Conservation (phyloP, 352 stramenopile species). For the Peronospora belbahrii region DNA sequence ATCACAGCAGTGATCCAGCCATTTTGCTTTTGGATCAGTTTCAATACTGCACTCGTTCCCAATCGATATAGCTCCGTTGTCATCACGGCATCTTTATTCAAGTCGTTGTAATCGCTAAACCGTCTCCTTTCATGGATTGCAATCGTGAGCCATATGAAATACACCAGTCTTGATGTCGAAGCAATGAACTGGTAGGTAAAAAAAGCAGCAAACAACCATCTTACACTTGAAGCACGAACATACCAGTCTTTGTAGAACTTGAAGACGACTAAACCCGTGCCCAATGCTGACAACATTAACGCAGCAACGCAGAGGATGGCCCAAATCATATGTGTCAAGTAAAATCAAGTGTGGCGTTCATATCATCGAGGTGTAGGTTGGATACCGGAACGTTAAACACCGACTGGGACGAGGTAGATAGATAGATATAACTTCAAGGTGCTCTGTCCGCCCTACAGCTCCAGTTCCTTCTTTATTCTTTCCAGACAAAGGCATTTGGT, state of each 20-base stretch:
- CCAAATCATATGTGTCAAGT: slow-evolving; percentile 23
- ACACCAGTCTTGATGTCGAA: slow-evolving; percentile 8
- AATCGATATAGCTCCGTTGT: slow-evolving; percentile 24
- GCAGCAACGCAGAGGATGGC: slow-evolving; percentile 12
- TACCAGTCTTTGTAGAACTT: slow-evolving; percentile 30
- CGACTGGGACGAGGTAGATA: slow-evolving; percentile 15
- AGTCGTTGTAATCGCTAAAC: background rate
- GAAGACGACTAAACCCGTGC: slow-evolving; percentile 22
- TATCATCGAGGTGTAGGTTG: too few species aligned
- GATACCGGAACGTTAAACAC: slow-evolving; percentile 3
- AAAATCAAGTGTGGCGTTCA: slow-evolving; percentile 2
- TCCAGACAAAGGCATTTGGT: background rate
- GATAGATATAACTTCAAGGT: slow-evolving; percentile 8
- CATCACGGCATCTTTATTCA: slow-evolving; percentile 9
- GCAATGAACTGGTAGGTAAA: slow-evolving; percentile 25
- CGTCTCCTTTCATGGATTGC: background rate
- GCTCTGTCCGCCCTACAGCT: slow-evolving; percentile 2
- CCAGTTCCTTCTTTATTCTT: background rate
- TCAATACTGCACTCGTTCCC: slow-evolving; percentile 22
- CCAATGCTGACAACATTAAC: slow-evolving; percentile 18
- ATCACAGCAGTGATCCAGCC: slow-evolving; percentile 24
- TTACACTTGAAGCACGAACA: slow-evolving; percentile 21
- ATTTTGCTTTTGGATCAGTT: slow-evolving; percentile 12
- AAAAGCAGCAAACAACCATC: slow-evolving; percentile 23
- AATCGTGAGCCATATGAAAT: slow-evolving; percentile 22